These are phyloP conservation scores for Leccinum disarticulatum DNA, from an alignment of 768 basidiomycete genomes.

Conservation along the genomic window DNA sequence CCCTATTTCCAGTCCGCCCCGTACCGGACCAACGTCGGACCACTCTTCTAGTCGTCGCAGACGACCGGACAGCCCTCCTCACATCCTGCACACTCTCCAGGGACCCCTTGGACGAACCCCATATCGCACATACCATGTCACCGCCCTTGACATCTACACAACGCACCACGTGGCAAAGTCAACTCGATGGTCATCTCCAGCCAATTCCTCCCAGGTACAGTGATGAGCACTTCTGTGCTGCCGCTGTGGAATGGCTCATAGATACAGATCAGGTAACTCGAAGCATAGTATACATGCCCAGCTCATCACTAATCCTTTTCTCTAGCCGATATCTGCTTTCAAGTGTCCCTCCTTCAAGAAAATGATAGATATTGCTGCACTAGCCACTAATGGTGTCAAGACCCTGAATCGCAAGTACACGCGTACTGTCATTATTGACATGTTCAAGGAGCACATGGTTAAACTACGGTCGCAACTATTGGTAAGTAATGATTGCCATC, in stretches of 20 bases:
- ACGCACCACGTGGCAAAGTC: background rate
- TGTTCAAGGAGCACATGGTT: background rate
- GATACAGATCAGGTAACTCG: background rate
- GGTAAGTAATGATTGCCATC: background rate
- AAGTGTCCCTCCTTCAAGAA: background rate
- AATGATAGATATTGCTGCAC: background rate
- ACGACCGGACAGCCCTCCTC: no score
- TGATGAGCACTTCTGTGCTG: background rate
- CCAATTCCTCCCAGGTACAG: background rate
- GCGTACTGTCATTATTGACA: background rate
- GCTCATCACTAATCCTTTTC: background rate
- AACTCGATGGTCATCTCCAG: background rate
- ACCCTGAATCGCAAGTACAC: background rate
- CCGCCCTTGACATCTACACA: no score
- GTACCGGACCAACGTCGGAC: no score
- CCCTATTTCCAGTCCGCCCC: no score
- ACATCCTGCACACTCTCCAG: no score
- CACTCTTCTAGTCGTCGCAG: no score
- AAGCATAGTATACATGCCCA: background rate
- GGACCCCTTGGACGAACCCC: no score
- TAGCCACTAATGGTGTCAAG: background rate
- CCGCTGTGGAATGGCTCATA: background rate
- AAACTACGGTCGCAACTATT: background rate
- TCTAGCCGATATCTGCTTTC: background rate
- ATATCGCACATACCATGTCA: no score